Evolutionary conservation across 2,329 filamentous ascomycete species (phyloP).

Genomic region (Claviceps spartinae): DNA sequence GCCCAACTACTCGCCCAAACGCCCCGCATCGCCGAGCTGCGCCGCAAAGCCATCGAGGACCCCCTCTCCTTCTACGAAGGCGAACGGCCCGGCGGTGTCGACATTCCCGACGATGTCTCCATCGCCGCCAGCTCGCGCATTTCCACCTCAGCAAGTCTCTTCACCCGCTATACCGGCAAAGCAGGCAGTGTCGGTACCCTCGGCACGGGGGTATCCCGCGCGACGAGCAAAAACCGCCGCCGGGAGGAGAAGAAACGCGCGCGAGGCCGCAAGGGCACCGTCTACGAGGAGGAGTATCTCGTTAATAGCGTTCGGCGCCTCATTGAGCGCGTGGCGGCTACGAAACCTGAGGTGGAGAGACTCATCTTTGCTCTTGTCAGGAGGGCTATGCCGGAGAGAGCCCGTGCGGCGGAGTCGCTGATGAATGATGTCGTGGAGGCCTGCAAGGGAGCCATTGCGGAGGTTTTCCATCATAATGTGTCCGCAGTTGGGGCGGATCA

Average conservation of each 20-base stretch:
- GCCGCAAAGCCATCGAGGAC: constrained; percentile 67
- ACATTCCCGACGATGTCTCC: constrained; percentile 85
- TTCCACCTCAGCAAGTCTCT: constrained; percentile 73
- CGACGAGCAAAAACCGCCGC: constrained; percentile 75
- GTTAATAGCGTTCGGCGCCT: constrained; percentile 75
- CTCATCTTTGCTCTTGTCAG: constrained; percentile 67
- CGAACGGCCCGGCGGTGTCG: constrained; percentile 47
- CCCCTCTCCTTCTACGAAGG: constrained; percentile 83
- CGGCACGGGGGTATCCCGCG: constrained; percentile 59
- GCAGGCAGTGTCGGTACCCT: constrained; percentile 49
- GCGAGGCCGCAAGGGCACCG: constrained; percentile 85
- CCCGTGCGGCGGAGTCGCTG: constrained; percentile 59
- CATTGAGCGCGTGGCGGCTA: constrained; percentile 65
- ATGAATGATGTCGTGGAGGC: constrained; percentile 61
- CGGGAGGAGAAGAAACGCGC: constrained; percentile 93
- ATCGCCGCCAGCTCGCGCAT: constrained; percentile 70
- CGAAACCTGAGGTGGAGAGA: constrained; percentile 56
- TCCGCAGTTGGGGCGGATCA: no score
- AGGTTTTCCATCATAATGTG: constrained; percentile 43
- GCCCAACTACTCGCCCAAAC: constrained; percentile 72
- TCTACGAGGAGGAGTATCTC: constrained; percentile 97
- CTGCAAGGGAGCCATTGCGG: constrained; percentile 51
- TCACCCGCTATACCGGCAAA: constrained; percentile 81
- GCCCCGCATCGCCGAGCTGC: constrained; percentile 70
- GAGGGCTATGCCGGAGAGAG: constrained; percentile 77